Evolutionary conservation across 371 early-diverging fungal species (phyloP), one percentile per base, ranked within the genome.

Genomic region (Capniomyces stellatus): DNA sequence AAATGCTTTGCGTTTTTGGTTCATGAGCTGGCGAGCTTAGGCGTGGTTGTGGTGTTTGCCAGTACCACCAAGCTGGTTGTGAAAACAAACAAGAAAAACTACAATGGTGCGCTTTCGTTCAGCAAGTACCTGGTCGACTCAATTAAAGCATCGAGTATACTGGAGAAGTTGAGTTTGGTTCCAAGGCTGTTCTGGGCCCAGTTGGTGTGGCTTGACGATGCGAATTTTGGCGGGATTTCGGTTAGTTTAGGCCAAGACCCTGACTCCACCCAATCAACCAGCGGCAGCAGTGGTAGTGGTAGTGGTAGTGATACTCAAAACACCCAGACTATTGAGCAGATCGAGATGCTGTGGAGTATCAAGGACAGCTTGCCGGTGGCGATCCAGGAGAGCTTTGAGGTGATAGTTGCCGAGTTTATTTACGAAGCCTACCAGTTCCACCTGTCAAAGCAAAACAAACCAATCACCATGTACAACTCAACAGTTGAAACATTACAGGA

Each of bases 121-220:
- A 69, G 76, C 4, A 72, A 71, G 13, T 93, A 87, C 62, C 61
- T 89, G 1, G 54, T 81, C 35, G 72, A 80, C 27, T 74, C 82
- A 1, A 72, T 92, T 21, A 64, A 67, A 23, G 69, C 67, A 49
- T 82, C 85, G 59, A 83, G 79, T 3, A 59, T 88, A 12, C 89
- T 92, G 66, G 78, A 78, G 54, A 69, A 78, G 41, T 31, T 83
- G 0, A 75, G 76, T 46, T 50, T 92, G 53, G 61, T 71, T 2
- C 73, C 78, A 0, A 64, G 66, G 23, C 58, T 74, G 52, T 82
- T 77, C 55, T 94, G 90, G 89, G 73, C 78, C 39, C 72, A 79
- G n/a, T 51, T 91, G 49, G 48, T 89, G 19, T 96, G 95, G 95
- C 85, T 92, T 87, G 91, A 94, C 61, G 71, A 76, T 44, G 75